Percentiles rank a stretch among this genome's conserved stretches.
These are phyloP conservation scores for Vitis hybrid DNA, from an alignment of 177 flowering plant genomes.

Conservation along the genomic window DNA sequence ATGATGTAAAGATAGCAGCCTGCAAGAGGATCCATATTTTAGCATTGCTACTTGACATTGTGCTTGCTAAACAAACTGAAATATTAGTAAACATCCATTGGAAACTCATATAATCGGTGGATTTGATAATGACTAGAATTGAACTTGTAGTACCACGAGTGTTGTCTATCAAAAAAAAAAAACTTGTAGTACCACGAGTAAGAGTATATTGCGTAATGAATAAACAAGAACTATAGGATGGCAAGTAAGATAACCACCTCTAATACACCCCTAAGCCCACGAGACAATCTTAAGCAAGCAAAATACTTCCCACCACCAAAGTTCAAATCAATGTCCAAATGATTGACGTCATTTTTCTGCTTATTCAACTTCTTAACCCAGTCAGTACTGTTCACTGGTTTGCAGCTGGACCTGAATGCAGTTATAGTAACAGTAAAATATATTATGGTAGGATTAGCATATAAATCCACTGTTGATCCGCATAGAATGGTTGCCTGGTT, in stretches of 20 bases:
- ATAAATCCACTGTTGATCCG: slow-evolving; percentile 69
- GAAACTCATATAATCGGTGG: neutral
- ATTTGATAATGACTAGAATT: neutral
- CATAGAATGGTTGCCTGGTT: slow-evolving; percentile 60
- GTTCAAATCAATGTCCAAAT: slow-evolving; percentile 76
- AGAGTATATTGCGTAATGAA: neutral
- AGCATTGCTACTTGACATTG: slow-evolving; percentile 13
- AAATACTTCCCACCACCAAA: slow-evolving; percentile 75
- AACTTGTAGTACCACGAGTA: neutral
- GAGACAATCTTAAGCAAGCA: slow-evolving; percentile 73
- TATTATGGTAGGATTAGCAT: slow-evolving; percentile 73
- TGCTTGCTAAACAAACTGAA: neutral
- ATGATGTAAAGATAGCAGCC: slow-evolving; percentile 72
- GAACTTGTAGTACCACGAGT: neutral
- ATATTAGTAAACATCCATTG: neutral
- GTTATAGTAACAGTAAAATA: slow-evolving; percentile 66
- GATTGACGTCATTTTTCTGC: slow-evolving; percentile 42
- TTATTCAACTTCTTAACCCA: slow-evolving; percentile 77
- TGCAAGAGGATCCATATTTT: slow-evolving; percentile 32
- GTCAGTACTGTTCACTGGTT: slow-evolving; percentile 79
- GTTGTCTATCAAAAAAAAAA: too few species aligned
- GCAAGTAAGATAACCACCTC: slow-evolving; percentile 53
- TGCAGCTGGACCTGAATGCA: slow-evolving; percentile 55
- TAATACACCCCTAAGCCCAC: slow-evolving; percentile 67
- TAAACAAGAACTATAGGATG: neutral